Evolutionary conservation across 306 rosid species (phyloP).

Genomic region (Canavalia gladiata): DNA sequence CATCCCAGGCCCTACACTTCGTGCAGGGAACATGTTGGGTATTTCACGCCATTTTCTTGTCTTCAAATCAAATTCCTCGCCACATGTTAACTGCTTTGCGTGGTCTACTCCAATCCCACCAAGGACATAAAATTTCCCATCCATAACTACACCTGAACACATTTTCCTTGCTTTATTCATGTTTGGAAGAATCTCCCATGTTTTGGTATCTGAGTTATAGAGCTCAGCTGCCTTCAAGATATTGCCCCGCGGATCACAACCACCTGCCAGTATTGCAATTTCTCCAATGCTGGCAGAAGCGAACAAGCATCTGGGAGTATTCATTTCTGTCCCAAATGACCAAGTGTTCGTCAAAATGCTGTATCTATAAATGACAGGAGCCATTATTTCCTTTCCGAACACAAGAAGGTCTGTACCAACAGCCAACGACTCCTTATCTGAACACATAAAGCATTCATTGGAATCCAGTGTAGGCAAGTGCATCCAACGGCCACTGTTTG

Average conservation of each 20-base stretch:
- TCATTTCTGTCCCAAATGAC: conserved; percentile 67
- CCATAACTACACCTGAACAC: conserved; percentile 75
- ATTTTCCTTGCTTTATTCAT: conserved; percentile 73
- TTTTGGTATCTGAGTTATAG: conserved; percentile 69
- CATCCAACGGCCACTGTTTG: conserved; percentile 64
- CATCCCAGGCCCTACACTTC: conserved; percentile 49
- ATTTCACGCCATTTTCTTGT: conserved; percentile 70
- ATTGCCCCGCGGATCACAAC: conserved; percentile 65
- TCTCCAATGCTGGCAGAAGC: conserved; percentile 78
- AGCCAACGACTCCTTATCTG: conserved; percentile 82
- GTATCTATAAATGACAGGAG: conserved; percentile 64
- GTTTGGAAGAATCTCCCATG: conserved; percentile 72
- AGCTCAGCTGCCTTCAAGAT: conserved; percentile 74
- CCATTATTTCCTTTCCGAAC: conserved; percentile 68
- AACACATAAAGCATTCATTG: conserved; percentile 69
- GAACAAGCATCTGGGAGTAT: conserved; percentile 73
- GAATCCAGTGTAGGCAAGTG: conserved; percentile 64
- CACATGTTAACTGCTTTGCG: conserved; percentile 55
- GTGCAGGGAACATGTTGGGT: conserved; percentile 69
- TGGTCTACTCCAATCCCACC: conserved; percentile 69
- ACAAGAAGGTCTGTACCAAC: conserved; percentile 90
- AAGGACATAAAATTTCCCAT: conserved; percentile 73
- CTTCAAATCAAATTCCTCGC: conserved; percentile 73
- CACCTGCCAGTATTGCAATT: conserved; percentile 82
- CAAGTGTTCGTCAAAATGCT: conserved; percentile 74